Evolutionary conservation across 306 rosid species (phyloP).

Genomic region (Glycyrrhiza uralensis): DNA sequence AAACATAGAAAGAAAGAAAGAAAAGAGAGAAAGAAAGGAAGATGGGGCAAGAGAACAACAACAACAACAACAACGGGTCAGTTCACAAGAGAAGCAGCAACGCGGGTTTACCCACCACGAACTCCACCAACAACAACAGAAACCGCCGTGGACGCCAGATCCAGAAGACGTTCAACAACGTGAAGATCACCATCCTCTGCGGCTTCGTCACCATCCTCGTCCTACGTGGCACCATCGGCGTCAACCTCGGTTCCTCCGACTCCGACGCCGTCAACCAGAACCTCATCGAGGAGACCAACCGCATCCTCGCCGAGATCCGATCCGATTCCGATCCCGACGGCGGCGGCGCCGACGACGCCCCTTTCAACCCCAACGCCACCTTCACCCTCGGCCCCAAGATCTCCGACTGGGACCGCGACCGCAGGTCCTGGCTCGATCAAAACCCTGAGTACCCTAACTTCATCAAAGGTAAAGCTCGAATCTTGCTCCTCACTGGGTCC

Average conservation of each 20-base stretch:
- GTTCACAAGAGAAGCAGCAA: constrained; percentile 49
- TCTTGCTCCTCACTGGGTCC: constrained; percentile 83
- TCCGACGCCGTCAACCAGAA: constrained; percentile 67
- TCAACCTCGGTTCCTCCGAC: constrained; percentile 63
- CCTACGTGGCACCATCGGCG: constrained; percentile 93
- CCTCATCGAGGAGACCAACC: constrained; percentile 74
- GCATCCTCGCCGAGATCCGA: constrained; percentile 94
- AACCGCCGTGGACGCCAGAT: constrained; percentile 84
- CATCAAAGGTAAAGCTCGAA: constrained; percentile 71
- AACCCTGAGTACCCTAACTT: constrained; percentile 68
- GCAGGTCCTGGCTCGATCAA: constrained; percentile 58
- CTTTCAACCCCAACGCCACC: constrained; percentile 52
- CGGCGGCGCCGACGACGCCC: constrained; percentile 21
- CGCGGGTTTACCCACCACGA: constrained; percentile 34
- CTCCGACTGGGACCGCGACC: constrained; percentile 60
- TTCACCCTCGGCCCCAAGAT: constrained; percentile 85
- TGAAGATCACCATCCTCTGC: constrained; percentile 86
- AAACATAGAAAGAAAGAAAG: not conserved
- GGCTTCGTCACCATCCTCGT: constrained; percentile 97
- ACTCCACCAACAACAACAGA: constrained; percentile 32
- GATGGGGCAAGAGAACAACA: constrained; percentile 64
- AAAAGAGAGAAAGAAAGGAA: no score
- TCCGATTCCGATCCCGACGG: constrained; percentile 71
- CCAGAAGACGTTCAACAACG: constrained; percentile 83
- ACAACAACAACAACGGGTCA: no score